Percentiles rank a stretch among this genome's conserved stretches.
Conservation (phyloP, 495 filamentous ascomycete species). For the Podospora comata region DNA sequence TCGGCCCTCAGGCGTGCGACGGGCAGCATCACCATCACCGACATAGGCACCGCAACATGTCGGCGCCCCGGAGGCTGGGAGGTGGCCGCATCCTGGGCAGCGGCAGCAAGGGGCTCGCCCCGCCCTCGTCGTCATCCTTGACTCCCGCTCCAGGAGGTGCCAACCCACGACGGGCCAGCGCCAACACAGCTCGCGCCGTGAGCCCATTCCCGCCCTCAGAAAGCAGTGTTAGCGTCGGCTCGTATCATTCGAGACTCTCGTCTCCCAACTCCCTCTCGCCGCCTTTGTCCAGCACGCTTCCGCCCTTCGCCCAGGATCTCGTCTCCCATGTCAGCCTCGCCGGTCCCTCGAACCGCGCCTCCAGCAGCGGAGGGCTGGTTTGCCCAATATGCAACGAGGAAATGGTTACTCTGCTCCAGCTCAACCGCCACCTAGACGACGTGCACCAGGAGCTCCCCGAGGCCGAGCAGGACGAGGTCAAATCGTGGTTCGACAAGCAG, state of each 20-base stretch:
- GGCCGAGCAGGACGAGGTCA: conserved; percentile 91
- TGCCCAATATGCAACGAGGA: conserved; percentile 97
- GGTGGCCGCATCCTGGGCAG: conserved; percentile 85
- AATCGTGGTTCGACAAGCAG: conserved; percentile 96
- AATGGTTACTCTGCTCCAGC: conserved; percentile 93
- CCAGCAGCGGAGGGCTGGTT: conserved; percentile 57
- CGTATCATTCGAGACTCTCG: conserved; percentile 39
- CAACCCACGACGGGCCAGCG: background rate
- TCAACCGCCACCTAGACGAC: conserved; percentile 96
- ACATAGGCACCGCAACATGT: conserved; percentile 43
- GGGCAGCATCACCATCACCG: background rate
- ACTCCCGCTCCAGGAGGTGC: background rate
- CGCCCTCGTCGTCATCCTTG: conserved; percentile 43
- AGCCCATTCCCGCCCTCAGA: conserved; percentile 51
- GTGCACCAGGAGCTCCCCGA: conserved; percentile 90
- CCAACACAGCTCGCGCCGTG: conserved; percentile 28
- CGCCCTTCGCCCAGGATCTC: conserved; percentile 44
- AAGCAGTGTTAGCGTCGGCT: conserved; percentile 55
- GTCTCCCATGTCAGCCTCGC: conserved; percentile 48
- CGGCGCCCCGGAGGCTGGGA: conserved; percentile 71
- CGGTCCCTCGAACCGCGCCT: conserved; percentile 39
- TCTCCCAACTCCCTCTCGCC: conserved; percentile 32
- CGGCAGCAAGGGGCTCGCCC: conserved; percentile 70
- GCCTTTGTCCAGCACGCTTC: conserved; percentile 40
- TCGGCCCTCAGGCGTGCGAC: background rate